phyloP scores from a whole-genome alignment of 495 filamentous ascomycete species.

The Tirmania nivea region DNA sequence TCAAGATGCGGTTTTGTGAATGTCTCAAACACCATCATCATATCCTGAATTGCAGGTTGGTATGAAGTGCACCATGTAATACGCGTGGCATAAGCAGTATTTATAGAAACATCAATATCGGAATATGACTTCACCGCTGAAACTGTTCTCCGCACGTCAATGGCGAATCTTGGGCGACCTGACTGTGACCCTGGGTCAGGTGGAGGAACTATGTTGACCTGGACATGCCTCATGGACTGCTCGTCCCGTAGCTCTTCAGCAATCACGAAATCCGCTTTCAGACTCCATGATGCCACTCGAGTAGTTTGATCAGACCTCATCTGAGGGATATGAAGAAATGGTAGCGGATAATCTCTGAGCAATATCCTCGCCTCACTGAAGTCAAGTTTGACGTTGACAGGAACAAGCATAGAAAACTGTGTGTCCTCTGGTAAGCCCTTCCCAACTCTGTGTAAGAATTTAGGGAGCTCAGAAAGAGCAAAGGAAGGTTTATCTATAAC shows the following conservation, averaged over 20 bases:
- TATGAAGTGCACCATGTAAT: constrained; percentile 96
- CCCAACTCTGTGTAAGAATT: constrained; percentile 67
- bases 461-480: constrained; percentile 51
- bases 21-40: constrained; percentile 98
- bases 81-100: constrained; percentile 71
- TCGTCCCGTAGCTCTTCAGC: constrained; percentile 73
- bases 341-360: constrained; percentile 80
- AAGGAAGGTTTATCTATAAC: constrained; percentile 86
- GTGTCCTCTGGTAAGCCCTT: constrained; percentile 90
- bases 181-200: constrained; percentile 21
- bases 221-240: constrained; percentile 56
- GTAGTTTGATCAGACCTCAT: constrained; percentile 59
- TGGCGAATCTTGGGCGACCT: constrained; percentile 33
- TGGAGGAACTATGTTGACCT: constrained; percentile 69
- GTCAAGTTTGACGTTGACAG: constrained; percentile 69
- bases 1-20: constrained; percentile 92
- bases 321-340: constrained; percentile 72
- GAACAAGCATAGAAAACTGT: constrained; percentile 70
- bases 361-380: constrained; percentile 78
- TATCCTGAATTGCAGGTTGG: constrained; percentile 94
- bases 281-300: constrained; percentile 55
- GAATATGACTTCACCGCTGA: constrained; percentile 94
- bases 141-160: constrained; percentile 79
- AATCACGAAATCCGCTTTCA: constrained; percentile 86
- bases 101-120: constrained; percentile 72